Base-by-base conservation (phyloP, 75 land plant species). In the Picea sitchensis region DNA sequence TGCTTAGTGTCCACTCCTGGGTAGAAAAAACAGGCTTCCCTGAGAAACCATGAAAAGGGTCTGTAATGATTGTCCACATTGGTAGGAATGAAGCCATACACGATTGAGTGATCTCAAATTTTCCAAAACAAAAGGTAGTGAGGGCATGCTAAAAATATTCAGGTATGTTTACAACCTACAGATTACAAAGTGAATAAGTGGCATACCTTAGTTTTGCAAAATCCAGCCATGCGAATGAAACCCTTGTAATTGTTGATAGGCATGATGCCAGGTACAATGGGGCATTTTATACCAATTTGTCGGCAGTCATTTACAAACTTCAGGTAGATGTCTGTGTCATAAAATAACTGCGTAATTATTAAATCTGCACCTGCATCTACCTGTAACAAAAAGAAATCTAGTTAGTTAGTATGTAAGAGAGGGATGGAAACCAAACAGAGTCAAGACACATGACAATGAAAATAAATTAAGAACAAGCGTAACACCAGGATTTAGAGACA, bases 201-300 rank as follows among this genome's bases (percentile, higher is more conserved):
- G 31, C 87, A 23, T 85, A 94, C 98, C 93, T 89, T 96, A 41
- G 98, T 96, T 86, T 95, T 96, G 85, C 99, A 96, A 82, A 96
- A 92, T 21, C 95, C 93, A 77, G 98, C 91, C 99, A 96, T 96
- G 34, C 99, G 89, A 38, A 89, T 8, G 80, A 96, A 96, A 38
- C 99, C 98, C 80, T 91, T 92, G 83, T 94, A 96, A 78, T 92
- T 96, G 68, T 94, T 91, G 60, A 96, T 94, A 61, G 99, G 99
- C 99, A 96, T 96, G 58, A 96, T 96, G 0, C 99, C 99, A 20
- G 99, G 98, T 14, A 96, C 91, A 87, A 96, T 92, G 5, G 99
- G 99, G 44, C 93, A 95, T 41, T 82, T 92, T 58, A 96, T 96
- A 68, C 99, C 99, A 80, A 96, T 90, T 86, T 94, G 91, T 30